Base-by-base conservation (phyloP, 768 basidiomycete species). In the Daedalea quercina region DNA sequence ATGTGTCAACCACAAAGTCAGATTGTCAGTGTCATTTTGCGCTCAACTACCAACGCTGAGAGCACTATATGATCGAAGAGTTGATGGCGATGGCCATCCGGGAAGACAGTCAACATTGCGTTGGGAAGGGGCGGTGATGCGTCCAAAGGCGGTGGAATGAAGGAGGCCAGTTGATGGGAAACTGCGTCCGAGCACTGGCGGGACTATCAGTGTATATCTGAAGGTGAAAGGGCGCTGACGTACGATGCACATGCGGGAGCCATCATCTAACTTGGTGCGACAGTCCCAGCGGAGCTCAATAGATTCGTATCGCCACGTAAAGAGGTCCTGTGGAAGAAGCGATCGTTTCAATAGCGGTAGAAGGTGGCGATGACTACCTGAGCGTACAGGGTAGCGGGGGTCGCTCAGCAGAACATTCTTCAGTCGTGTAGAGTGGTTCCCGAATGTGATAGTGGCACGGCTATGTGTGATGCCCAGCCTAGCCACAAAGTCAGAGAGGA, bases 211-310 rank as follows among this genome's bases (percentile, higher is more conserved):
- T 47, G 7, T 19, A n/a, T n/a, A n/a, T n/a, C n/a, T n/a, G n/a
- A n/a, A n/a, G n/a, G n/a, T n/a, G n/a, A n/a, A n/a, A n/a, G n/a
- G n/a, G n/a, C n/a, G n/a, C n/a, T n/a, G n/a, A 68, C 74, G 44
- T 46, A 75, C 74, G 49, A 78, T 70, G 60, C 75, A 77, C 70
- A 75, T 68, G 0, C 73, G 73, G 0, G 73, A 75, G 17, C 77
- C 76, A 50, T 78, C 75, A 28, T 75, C 73, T 2, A 76, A 65
- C 0, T 64, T 69, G 1, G 66, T 65, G 0, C 73, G 69, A 57
- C 75, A 77, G 53, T 78, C 75, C 77, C 77, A 78, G 24, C 69
- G 72, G 3, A 78, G 51, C 7, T 65, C 56, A n/a, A 70, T 63
- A 13, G 65, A 60, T 17, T 58, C 62, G 43, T 71, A 66, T 20